phyloP scores from a whole-genome alignment of 768 basidiomycete species.

The Auriscalpium orientale region DNA sequence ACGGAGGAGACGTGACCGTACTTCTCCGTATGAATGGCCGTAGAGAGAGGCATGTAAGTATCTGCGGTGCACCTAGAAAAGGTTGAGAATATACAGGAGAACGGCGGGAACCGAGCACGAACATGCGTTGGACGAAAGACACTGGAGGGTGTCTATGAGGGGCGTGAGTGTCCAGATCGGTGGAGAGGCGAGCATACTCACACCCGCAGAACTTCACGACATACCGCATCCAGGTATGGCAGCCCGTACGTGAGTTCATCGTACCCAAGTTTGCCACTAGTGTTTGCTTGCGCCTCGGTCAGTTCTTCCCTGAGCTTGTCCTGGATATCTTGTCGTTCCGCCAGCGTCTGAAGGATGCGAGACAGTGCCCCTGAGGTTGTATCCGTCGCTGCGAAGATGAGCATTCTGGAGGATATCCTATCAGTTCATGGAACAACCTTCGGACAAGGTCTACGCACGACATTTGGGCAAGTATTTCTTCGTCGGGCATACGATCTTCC shows the following conservation, averaged over 20 bases:
- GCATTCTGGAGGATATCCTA: not conserved
- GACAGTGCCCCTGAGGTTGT: constrained; percentile 24
- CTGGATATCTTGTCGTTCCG: constrained; percentile 20
- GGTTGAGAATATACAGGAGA: not conserved
- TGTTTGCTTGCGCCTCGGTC: not conserved
- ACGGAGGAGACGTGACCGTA: not conserved
- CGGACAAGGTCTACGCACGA: constrained; percentile 13
- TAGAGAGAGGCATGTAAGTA: not conserved
- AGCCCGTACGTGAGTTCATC: constrained; percentile 17
- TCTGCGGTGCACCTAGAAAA: not conserved
- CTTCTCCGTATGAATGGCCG: not conserved
- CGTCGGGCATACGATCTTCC: constrained; percentile 17
- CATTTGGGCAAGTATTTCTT: constrained; percentile 21
- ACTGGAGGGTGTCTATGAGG: not conserved
- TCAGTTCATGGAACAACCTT: not conserved
- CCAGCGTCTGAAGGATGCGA: constrained; percentile 20
- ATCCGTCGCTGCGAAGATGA: constrained; percentile 6
- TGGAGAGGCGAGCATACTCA: constrained; percentile 5
- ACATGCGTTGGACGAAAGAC: not conserved
- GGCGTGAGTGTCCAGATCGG: not conserved
- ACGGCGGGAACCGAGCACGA: not conserved
- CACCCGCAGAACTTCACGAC: constrained; percentile 18
- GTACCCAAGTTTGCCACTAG: constrained; percentile 14
- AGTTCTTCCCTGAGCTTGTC: constrained; percentile 22
- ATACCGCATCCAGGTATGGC: constrained; percentile 23